Evolutionary conservation across 768 basidiomycete genomes (phyloP).

Genomic region (Russula earlei): DNA sequence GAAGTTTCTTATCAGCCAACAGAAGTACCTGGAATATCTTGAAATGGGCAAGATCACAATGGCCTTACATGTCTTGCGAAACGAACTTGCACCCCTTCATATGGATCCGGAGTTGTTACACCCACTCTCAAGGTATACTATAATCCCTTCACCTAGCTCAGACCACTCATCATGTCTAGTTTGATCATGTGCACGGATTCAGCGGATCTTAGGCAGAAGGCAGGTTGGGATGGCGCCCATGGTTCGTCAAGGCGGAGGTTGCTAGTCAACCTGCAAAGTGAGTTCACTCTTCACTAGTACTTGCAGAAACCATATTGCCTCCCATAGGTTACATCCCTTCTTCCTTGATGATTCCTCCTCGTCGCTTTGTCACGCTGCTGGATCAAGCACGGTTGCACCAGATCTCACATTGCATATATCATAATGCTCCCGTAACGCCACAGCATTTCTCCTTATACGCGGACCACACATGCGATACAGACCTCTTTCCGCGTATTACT

Average conservation of each 20-base stretch:
- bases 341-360: conserved; percentile 85
- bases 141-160: background rate
- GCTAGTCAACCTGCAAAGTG: conserved; percentile 77
- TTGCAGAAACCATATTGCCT: background rate
- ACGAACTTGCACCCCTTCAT: conserved; percentile 78
- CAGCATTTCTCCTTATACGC: conserved; percentile 71
- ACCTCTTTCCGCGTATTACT: conserved; percentile 75
- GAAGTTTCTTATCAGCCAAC: conserved; percentile 80
- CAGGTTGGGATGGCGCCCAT: conserved; percentile 83
- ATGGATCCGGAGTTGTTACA: conserved; percentile 77
- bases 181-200: conserved; percentile 83
- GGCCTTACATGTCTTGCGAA: conserved; percentile 78
- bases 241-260: conserved; percentile 71
- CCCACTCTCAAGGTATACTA: conserved; percentile 70
- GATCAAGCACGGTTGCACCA: conserved; percentile 80
- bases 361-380: conserved; percentile 76
- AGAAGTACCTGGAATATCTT: conserved; percentile 92
- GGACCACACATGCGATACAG: conserved; percentile 77
- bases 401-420: conserved; percentile 74
- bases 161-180: conserved; percentile 8
- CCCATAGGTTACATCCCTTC: conserved; percentile 80
- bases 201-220: conserved; percentile 70
- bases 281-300: conserved; percentile 18
- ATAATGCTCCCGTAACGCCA: conserved; percentile 55
- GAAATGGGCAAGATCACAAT: conserved; percentile 71